These are phyloP conservation scores for Mortierella sp. DNA, from an alignment of 371 early-diverging fungal species.

Conservation along the genomic window DNA sequence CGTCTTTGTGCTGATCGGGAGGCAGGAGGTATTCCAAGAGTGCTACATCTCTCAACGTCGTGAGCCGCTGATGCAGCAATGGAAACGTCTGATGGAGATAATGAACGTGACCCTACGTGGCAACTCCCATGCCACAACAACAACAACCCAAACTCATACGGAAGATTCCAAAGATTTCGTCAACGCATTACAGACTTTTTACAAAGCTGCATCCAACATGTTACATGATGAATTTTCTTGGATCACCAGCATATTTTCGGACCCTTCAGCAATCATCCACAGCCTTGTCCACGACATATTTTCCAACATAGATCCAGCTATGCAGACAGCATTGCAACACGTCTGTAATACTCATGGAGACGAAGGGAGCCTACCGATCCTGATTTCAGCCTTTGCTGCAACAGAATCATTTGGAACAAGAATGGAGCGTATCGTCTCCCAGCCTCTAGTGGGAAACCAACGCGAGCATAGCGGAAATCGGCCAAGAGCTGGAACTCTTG, in stretches of 20 bases:
- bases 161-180: slow-evolving; percentile 55
- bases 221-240: slow-evolving; percentile 73
- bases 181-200: slow-evolving; percentile 60
- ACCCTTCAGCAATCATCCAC: slow-evolving; percentile 63
- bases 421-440: slow-evolving; percentile 65
- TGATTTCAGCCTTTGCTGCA: slow-evolving; percentile 60
- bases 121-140: not conserved
- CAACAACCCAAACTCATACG: not conserved
- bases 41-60: slow-evolving; percentile 67
- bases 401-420: slow-evolving; percentile 67
- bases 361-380: slow-evolving; percentile 57
- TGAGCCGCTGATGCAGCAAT: slow-evolving; percentile 57
- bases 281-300: slow-evolving; percentile 69
- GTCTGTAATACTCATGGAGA: slow-evolving; percentile 53
- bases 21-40: slow-evolving; percentile 68
- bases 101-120: slow-evolving; percentile 10
- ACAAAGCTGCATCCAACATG: slow-evolving; percentile 62
- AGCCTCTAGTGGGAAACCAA: slow-evolving; percentile 57
- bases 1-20: slow-evolving; percentile 70
- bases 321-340: slow-evolving; percentile 54
- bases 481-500: slow-evolving; percentile 39
- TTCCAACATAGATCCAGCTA: slow-evolving; percentile 67
- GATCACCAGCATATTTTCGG: slow-evolving; percentile 72
- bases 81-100: slow-evolving; percentile 52
- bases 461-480: slow-evolving; percentile 35